These are phyloP conservation scores for Monilinia fructigena DNA, from an alignment of 2,329 filamentous ascomycete genomes.

Conservation along the genomic window DNA sequence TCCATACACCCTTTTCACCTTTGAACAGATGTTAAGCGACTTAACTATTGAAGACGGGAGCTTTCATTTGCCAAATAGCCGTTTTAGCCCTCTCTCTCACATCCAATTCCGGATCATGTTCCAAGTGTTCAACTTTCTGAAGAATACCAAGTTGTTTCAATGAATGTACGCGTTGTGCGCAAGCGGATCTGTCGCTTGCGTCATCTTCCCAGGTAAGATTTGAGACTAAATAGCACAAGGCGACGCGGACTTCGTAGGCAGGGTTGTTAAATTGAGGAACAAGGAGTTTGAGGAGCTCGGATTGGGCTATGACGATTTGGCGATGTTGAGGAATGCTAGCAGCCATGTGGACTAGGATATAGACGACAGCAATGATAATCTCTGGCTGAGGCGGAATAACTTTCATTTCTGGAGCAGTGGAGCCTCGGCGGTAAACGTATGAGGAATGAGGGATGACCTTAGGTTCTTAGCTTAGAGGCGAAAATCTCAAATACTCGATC, in stretches of 20 bases:
- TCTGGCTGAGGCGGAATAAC: conserved; percentile 60
- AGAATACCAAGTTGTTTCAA: conserved; percentile 71
- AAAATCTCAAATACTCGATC: conserved; percentile 79
- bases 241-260: conserved; percentile 70
- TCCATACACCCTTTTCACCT: background rate
- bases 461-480: conserved; percentile 68
- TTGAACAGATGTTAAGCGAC: background rate
- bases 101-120: conserved; percentile 73
- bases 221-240: conserved; percentile 78
- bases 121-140: conserved; percentile 60
- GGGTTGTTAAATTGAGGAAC: conserved; percentile 71
- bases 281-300: conserved; percentile 69
- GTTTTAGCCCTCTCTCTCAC: conserved; percentile 81
- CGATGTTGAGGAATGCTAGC: conserved; percentile 77
- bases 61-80: conserved; percentile 68
- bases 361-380: conserved; percentile 75
- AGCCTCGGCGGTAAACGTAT: conserved; percentile 44
- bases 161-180: conserved; percentile 64
- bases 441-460: conserved; percentile 53
- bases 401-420: conserved; percentile 46
- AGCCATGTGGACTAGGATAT: conserved; percentile 83
- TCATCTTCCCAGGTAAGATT: conserved; percentile 86
- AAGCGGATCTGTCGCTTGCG: conserved; percentile 61
- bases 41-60: conserved; percentile 11
- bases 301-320: conserved; percentile 74